Evolutionary conservation across 331 rosid genomes (phyloP), one percentile per base, ranked within the genome.

Genomic region (Cucumis variabilis): DNA sequence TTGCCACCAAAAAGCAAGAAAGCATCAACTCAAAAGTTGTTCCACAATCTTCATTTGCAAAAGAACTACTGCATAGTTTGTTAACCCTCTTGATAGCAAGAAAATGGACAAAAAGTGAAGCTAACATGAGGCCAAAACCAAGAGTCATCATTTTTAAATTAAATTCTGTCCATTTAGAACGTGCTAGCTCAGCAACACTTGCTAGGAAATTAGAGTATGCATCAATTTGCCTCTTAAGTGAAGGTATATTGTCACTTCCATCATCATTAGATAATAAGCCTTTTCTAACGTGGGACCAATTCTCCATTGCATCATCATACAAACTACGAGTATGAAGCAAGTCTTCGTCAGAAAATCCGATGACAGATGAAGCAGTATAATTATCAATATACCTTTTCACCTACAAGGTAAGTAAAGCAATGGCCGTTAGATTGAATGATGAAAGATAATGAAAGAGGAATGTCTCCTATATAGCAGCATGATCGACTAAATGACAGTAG

Each of bases 161-260:
- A 93, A 97, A 95, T 93, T 97, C 98, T 1, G 98, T 97, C 99
- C 99, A 97, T 90, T 97, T 97, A 75, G 96, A 93, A 80, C 99
- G 98, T 73, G 99, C 99, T 74, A 95, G 94, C 90, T 95, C 98
- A 19, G 98, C 96, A 16, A 95, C 93, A 11, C 91, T 91, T 83
- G 93, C 87, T 79, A 95, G 93, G 86, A 97, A 97, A 87, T 88
- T 88, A 73, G 92, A 88, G 89, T 92, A 95, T 48, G 92, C 92
- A 72, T 94, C 92, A 87, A 94, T 93, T 90, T 97, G 98, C 91
- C 58, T 89, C 93, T 88, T 90, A 60, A 95, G 95, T 85, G 88
- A 89, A 66, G 93, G 93, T 74, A 93, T 58, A 86, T 90, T 82
- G 90, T 89, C 85, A 86, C 90, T 84, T 92, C 85, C 89, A 83